Base-by-base conservation (phyloP, 2,329 filamentous ascomycete genomes). In the Trichoderma gracile region DNA sequence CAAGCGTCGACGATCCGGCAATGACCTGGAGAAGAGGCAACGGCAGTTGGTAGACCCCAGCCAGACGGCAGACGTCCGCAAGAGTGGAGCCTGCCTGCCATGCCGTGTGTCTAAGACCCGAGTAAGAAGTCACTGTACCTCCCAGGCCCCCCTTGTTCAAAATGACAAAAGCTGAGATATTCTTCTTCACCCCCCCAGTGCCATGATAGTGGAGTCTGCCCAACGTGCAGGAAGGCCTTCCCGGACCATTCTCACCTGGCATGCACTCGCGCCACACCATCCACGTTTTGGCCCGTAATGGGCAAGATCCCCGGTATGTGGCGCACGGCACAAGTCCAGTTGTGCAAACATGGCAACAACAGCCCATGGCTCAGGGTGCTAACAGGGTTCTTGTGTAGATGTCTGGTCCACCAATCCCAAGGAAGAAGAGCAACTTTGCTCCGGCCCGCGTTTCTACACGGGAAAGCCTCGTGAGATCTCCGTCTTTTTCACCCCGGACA, bases 41-140 rank as follows among this genome's bases (percentile, higher is more conserved):
- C 72, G 77, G 55, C 75, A 78, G 62, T 71, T 79, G 27, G 71
- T 71, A 63, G 74, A 79, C 67, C 77, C 75, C 47, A 75, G 78
- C 66, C 77, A 82, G 72, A 82, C 82, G 49, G 80, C 80, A 59
- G 77, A 78, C 62, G 80, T 84, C 61, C 80, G 82, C 68, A 79
- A 80, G 70, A 76, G 75, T 69, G 78, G 79, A 65, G 80, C 81
- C 40, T 84, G 82, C 68, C 75, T 79, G 61, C 78, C 77, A 64
- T 84, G 82, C 71, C 80, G 78, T 68, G 75, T 80, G 66, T 77
- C 76, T 68, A 83, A 82, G 74, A 78, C 78, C 69, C 73, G 75
- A 69, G 82, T 83, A 77, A 78, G 80, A 72, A 61, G 58, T 61
- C 70, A 72, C 63, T 65, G 63, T 63, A 61, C 62, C 57, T 67